phyloP scores from a whole-genome alignment of 139 green algal species.

The Tetraselmis striata region DNA sequence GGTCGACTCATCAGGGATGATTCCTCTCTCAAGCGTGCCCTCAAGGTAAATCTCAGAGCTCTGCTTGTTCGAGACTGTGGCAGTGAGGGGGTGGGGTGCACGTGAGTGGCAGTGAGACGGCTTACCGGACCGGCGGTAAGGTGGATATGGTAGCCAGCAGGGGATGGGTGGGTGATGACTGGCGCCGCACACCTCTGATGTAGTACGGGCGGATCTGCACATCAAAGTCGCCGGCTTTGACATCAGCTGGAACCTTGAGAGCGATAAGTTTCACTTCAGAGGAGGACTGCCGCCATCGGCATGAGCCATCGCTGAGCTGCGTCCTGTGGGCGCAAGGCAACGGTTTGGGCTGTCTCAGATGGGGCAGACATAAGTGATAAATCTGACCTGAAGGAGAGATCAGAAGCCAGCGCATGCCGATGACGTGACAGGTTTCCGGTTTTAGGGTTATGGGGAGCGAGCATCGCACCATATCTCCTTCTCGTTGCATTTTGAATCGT shows the following conservation, averaged over 20 bases:
- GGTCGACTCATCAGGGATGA: conserved; percentile 55
- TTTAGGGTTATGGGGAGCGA: conserved; percentile 20
- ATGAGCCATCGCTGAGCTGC: conserved; percentile 36
- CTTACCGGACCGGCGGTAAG: too few species aligned
- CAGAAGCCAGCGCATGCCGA: too few species aligned
- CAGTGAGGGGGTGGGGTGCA: not conserved
- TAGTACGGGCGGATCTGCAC: conserved; percentile 20
- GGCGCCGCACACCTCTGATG: conserved; percentile 14
- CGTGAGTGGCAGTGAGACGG: too few species aligned
- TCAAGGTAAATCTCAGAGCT: conserved; percentile 50
- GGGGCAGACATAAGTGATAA: too few species aligned
- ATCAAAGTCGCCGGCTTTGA: conserved; percentile 12
- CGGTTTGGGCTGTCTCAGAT: too few species aligned
- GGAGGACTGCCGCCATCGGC: conserved; percentile 63
- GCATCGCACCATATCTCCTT: conserved; percentile 5
- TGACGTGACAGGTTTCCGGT: too few species aligned
- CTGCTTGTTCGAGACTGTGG: conserved; percentile 17
- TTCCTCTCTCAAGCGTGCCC: conserved; percentile 49
- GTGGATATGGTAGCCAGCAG: conserved; percentile 20
- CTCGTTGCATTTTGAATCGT: conserved; percentile 18
- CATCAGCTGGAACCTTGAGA: conserved; percentile 23
- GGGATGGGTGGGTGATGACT: conserved; percentile 20
- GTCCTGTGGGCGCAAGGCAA: conserved; percentile 15
- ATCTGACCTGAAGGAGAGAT: too few species aligned
- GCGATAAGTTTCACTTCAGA: conserved; percentile 54